Conservation (phyloP, 495 filamentous ascomycete genomes). For the Pyrenula aspistea region DNA sequence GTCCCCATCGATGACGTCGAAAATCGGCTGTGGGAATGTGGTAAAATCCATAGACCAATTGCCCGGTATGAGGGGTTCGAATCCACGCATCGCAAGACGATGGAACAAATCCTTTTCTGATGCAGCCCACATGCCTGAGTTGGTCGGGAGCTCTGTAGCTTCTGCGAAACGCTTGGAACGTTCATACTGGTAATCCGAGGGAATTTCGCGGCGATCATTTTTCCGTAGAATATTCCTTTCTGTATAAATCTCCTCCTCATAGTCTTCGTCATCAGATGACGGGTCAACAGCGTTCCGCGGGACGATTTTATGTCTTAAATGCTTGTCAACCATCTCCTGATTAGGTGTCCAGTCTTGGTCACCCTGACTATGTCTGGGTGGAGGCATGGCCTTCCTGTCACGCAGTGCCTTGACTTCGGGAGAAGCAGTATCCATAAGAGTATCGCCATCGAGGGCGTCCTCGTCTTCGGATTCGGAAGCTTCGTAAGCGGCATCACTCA, state of each 20-base stretch:
- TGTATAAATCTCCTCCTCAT: neutral
- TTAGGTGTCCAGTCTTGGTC: neutral
- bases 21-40: slow-evolving; percentile 46
- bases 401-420: neutral
- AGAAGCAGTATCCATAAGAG: neutral
- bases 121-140: slow-evolving; percentile 22
- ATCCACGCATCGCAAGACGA: slow-evolving; percentile 43
- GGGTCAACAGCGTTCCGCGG: neutral
- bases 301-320: slow-evolving; percentile 1
- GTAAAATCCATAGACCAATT: slow-evolving; percentile 49
- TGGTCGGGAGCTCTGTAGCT: slow-evolving; percentile 13
- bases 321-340: neutral
- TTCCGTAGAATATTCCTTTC: slow-evolving; percentile 6
- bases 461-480: neutral
- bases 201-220: slow-evolving; percentile 12
- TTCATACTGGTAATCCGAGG: slow-evolving; percentile 18
- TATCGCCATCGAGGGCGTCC: neutral
- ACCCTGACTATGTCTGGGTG: neutral
- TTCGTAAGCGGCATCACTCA: neutral
- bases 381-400: neutral
- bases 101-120: slow-evolving; percentile 44
- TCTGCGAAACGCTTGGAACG: slow-evolving; percentile 17
- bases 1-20: slow-evolving; percentile 24
- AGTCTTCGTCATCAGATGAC: neutral
- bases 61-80: slow-evolving; percentile 42